A percentile compares a stretch with the other conserved stretches of the same genome.
Conservation (phyloP, 2,329 filamentous ascomycete species). For the Exophiala sideris region DNA sequence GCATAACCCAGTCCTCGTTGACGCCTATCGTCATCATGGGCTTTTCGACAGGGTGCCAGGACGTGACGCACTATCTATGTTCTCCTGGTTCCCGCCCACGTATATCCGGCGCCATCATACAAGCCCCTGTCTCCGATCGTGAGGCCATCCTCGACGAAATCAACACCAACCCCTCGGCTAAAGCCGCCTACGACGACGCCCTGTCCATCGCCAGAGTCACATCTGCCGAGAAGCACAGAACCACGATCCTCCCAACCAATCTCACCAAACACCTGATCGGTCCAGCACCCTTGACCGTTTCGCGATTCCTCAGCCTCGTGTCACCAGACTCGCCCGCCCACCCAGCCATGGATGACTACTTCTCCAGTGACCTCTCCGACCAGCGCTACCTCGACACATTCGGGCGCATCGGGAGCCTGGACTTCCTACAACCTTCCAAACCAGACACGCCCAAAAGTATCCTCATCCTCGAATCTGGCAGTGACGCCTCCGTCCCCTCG, state of each 20-base stretch:
- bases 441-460: constrained; percentile 7
- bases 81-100: constrained; percentile 43
- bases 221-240: constrained; percentile 9
- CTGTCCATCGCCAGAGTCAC: constrained; percentile 17
- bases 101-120: constrained; percentile 73
- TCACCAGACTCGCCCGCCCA: constrained; percentile 50
- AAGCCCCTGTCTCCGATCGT: constrained; percentile 75
- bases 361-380: constrained; percentile 71
- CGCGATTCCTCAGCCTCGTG: constrained; percentile 57
- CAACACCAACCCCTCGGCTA: constrained; percentile 19
- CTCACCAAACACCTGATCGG: constrained; percentile 31
- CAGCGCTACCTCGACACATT: constrained; percentile 62
- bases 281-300: constrained; percentile 51
- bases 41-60: constrained; percentile 67
- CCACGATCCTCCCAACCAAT: constrained; percentile 25
- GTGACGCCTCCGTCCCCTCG: constrained; percentile 15
- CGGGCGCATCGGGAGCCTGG: constrained; percentile 36
- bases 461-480: constrained; percentile 22
- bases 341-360: constrained; percentile 78
- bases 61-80: constrained; percentile 59
- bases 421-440: constrained; percentile 2
- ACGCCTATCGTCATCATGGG: constrained; percentile 65
- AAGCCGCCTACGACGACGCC: constrained; percentile 13
- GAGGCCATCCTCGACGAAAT: constrained; percentile 57
- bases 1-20: constrained; percentile 35